Conservation (phyloP, 2,329 filamentous ascomycete genomes). For the Diaporthe sp. region DNA sequence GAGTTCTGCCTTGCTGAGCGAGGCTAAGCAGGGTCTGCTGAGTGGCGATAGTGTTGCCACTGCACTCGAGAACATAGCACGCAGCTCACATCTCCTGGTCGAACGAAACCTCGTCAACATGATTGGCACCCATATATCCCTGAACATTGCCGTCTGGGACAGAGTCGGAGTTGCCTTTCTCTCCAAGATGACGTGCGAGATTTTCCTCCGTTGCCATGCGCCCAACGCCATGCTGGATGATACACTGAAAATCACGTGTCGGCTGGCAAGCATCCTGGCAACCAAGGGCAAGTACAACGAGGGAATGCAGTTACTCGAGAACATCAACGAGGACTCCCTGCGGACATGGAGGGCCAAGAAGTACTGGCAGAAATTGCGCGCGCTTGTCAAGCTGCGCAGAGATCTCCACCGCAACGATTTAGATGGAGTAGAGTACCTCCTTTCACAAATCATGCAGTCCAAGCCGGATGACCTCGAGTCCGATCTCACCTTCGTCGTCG, state of each 20-base stretch:
- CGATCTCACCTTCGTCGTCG: constrained; percentile 64
- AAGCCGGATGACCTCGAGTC: constrained; percentile 64
- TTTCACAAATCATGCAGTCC: constrained; percentile 66
- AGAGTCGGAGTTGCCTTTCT: constrained; percentile 74
- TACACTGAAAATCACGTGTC: constrained; percentile 79
- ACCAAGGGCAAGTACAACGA: constrained; percentile 78
- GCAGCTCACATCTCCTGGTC: constrained; percentile 85
- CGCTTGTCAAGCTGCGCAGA: constrained; percentile 73
- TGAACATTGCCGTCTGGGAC: constrained; percentile 80
- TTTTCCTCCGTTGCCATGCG: constrained; percentile 81
- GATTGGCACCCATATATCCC: constrained; percentile 79
- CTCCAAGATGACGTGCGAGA: constrained; percentile 74
- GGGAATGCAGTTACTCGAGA: constrained; percentile 71
- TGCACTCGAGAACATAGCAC: constrained; percentile 83
- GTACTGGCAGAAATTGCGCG: constrained; percentile 76
- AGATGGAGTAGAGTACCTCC: constrained; percentile 62
- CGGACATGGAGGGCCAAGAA: constrained; percentile 84
- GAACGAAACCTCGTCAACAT: constrained; percentile 79
- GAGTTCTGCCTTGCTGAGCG: constrained; percentile 85
- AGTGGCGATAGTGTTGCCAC: constrained; percentile 74
- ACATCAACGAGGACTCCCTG: constrained; percentile 56
- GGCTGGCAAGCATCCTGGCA: constrained; percentile 75
- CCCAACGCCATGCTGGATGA: constrained; percentile 76
- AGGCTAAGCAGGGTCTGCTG: constrained; percentile 83
- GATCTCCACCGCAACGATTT: constrained; percentile 70